Base-by-base conservation (phyloP, 2,329 filamentous ascomycete species). In the Trichoderma atrobrunneum region DNA sequence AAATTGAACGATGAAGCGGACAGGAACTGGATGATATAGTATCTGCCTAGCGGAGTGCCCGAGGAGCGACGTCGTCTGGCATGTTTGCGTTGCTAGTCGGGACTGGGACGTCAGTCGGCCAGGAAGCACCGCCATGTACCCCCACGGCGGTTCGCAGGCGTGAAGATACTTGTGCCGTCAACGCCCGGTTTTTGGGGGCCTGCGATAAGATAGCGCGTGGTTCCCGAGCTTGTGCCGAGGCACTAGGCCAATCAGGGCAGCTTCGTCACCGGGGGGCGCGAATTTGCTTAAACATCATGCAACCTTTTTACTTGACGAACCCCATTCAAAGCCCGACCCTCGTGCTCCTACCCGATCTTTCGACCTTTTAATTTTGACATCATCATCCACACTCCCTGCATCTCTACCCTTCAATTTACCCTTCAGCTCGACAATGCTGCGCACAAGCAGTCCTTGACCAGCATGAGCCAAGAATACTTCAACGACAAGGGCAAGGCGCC, bases 391-490 rank as follows among this genome's bases (percentile, higher is more conserved):
- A 39, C 30, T 43, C 30, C 36, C 36, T 39, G 36, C 36, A 43
- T 43, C 36, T 43, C 36, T 43, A 43, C 36, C 36, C 36, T 43
- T 18, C 5, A 43, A 16, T 16, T 62, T 24, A 71, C 11, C 36
- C 64, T 36, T 28, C 30, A 32, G 59, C 67, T 76, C 74, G 74
- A 82, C 76, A 76, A 84, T 84, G 82, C 78, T 78, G 76, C 75
- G 78, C 75, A 76, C 75, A 74, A 30, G 14, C 48, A 66, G 74
- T 73, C 74, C 61, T 72, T 72, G 73, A 76, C 77, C 78, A 84
- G 77, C 74, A 91, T 91, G 88, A 90, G 87, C 82, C 87, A 90
- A 81, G 85, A 89, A 77, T 87, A 89, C 76, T 85, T 84, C 75
- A 84, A 82, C 76, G 82, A 82, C 75, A 90, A 90, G 81, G 87